These are phyloP conservation scores for Sphagnurus paluster DNA, from an alignment of 1,284 basidiomycete genomes.

Conservation along the genomic window DNA sequence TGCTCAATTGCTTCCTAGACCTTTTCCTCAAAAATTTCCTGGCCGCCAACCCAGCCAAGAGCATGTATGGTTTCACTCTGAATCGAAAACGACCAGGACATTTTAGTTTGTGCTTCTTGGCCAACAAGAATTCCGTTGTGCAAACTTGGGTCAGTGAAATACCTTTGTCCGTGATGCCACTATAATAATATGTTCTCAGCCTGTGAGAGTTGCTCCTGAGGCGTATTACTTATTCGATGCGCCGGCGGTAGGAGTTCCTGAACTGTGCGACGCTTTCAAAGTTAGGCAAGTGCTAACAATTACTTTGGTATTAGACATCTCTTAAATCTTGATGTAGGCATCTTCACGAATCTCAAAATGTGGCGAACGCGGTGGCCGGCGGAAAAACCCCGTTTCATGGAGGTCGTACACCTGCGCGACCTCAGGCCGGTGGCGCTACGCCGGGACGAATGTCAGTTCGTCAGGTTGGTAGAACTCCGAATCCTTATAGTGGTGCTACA, in stretches of 20 bases:
- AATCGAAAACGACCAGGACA: constrained; percentile 91
- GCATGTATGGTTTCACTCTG: constrained; percentile 95
- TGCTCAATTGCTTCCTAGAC: constrained; percentile 47
- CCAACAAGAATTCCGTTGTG: constrained; percentile 87
- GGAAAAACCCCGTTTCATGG: constrained; percentile 82
- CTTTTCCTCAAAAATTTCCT: constrained; percentile 89
- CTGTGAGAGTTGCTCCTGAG: constrained; percentile 86
- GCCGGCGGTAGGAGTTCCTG: constrained; percentile 84
- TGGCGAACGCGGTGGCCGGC: constrained; percentile 56
- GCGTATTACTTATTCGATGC: constrained; percentile 90
- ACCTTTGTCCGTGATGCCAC: constrained; percentile 1
- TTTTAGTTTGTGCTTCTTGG: constrained; percentile 92
- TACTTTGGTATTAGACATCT: constrained; percentile 13
- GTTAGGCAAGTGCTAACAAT: constrained; percentile 54
- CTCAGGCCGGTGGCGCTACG: constrained; percentile 60
- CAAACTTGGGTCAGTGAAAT: constrained; percentile 78
- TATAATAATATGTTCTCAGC: constrained; percentile 46
- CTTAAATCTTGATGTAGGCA: constrained; percentile 46
- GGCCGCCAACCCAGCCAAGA: constrained; percentile 91
- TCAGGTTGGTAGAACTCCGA: constrained; percentile 69
- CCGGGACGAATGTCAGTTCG: constrained; percentile 76
- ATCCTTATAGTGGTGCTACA: constrained; percentile 63
- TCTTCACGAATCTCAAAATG: constrained; percentile 77
- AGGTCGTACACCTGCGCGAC: constrained; percentile 74
- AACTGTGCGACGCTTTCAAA: constrained; percentile 96